Evolutionary conservation across 345 rosid species (phyloP), one percentile per base, ranked within the genome.

Genomic region (Eucalyptus pumila): DNA sequence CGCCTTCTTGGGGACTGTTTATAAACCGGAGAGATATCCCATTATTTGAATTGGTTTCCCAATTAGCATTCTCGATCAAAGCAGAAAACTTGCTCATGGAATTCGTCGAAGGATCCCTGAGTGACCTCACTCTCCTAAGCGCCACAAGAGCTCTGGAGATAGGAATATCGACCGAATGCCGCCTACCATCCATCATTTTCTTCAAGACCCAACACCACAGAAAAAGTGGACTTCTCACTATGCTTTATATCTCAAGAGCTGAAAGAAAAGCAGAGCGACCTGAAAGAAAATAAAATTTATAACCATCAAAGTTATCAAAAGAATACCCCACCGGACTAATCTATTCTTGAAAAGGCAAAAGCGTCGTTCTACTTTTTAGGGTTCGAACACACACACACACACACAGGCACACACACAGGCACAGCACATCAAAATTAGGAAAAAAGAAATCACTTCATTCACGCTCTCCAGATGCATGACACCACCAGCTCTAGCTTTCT

Each of bases 101-200:
- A 91, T 93, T 98, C 27, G 99, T 97, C 44, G 97, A 94, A 7
- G 99, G 99, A 92, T 98, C 99, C 94, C 98, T 94, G 60, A 98
- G 88, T 52, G 99, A 98, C 94, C 95, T 92, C 90, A 98, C 99
- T 87, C 99, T 95, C 93, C 98, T 93, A 42, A 98, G 96, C 37
- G 99, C 98, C 24, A 94, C 90, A n/a, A 98, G 98, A 51, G 98
- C 94, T 91, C 96, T 97, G 50, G 99, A 93, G 72, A 98, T 95
- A 27, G 99, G 99, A 86, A 97, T 89, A 90, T 98, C 99, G 56
- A 98, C 95, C 21, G 99, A 98, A 92, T 97, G 98, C 86, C 99
- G 91, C 91, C 98, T 88, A 88, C 94, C 96, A 60, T 98, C 98
- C 91, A 91, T 92, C 94, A 93, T 95, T 88, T 47, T 87, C 88